Base-by-base conservation (phyloP, 306 rosid species). In the Quillaja saponaria region DNA sequence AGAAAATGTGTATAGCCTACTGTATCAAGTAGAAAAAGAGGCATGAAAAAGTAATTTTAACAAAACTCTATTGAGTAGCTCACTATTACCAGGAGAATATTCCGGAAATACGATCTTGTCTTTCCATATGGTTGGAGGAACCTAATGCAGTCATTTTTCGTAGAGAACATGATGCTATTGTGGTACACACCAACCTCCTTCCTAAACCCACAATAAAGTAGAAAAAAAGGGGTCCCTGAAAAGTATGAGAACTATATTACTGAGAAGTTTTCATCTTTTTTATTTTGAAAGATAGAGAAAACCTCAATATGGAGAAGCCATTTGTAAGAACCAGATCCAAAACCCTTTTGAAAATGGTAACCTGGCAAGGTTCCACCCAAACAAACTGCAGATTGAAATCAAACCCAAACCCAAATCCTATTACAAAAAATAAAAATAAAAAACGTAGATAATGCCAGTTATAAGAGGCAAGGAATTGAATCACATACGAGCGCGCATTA, bases 111-210 rank as follows among this genome's bases (percentile, higher is more conserved):
- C 41, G 85, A 76, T 84, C 77, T 13, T 17, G 40, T 45, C 57
- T 76, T 4, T 82, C 87, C 99, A 92, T 92, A 75, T 72, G 76
- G 13, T 72, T 76, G 13, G 96, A 89, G 37, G 99, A 92, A 7
- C 99, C 99, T 53, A 92, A 80, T 31, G 81, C 42, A 7, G 94
- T 80, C 61, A 49, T 53, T 71, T 81, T 86, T 14, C 99, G 90
- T 10, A 11, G 64, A 31, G 80, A 81, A 80, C 99, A 92, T 0
- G 95, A 81, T 20, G 76, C 38, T 11, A 71, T 5, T 10, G 96
- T 35, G 68, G 74, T 25, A 66, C 99, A n/a, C n/a, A 92, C 99
- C 99, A 92, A 42, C 99, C 99, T 70, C 99, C 99, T 59, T 96
- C 99, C 99, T 92, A 67, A 25, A 78, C 54, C 40, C 60, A 35